A percentile compares a stretch with the other conserved stretches of the same genome.
phyloP scores from a whole-genome alignment of 2,329 filamentous ascomycete species.

The Stachybotrys echinatus region DNA sequence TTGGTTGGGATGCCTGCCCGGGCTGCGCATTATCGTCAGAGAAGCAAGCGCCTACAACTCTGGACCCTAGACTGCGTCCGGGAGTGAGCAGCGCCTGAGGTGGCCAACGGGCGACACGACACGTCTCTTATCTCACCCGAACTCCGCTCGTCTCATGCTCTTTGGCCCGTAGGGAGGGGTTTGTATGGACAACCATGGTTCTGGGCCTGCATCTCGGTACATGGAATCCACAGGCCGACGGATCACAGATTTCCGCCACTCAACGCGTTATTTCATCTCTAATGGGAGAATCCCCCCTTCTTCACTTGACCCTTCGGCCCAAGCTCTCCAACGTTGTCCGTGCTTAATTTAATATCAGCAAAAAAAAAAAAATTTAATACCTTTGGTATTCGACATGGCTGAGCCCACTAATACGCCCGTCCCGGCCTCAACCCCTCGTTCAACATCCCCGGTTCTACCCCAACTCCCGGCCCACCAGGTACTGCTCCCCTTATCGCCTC shows the following conservation, averaged over 20 bases:
- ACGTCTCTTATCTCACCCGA: neutral
- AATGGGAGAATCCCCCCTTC: neutral
- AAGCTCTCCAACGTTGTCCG: neutral
- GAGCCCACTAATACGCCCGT: slow-evolving; percentile 43
- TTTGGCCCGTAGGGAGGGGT: neutral
- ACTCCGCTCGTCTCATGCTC: neutral
- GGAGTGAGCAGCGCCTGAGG: neutral
- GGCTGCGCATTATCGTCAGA: neutral
- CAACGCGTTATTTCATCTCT: neutral
- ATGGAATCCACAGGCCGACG: neutral
- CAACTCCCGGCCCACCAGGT: slow-evolving; percentile 13
- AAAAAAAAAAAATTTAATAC: neutral
- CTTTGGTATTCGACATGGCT: slow-evolving; percentile 26
- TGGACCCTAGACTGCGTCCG: neutral
- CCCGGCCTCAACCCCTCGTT: slow-evolving; percentile 37
- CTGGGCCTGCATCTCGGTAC: neutral
- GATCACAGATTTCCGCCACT: neutral
- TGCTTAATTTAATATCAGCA: neutral
- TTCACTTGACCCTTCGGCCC: neutral
- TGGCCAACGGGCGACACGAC: neutral
- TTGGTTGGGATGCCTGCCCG: neutral
- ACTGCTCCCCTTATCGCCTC: slow-evolving; percentile 18
- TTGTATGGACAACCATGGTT: neutral
- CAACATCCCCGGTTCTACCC: slow-evolving; percentile 31
- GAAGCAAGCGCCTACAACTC: neutral